phyloP scores from a whole-genome alignment of 73 alveolate genomes.

The Chromera velia region DNA sequence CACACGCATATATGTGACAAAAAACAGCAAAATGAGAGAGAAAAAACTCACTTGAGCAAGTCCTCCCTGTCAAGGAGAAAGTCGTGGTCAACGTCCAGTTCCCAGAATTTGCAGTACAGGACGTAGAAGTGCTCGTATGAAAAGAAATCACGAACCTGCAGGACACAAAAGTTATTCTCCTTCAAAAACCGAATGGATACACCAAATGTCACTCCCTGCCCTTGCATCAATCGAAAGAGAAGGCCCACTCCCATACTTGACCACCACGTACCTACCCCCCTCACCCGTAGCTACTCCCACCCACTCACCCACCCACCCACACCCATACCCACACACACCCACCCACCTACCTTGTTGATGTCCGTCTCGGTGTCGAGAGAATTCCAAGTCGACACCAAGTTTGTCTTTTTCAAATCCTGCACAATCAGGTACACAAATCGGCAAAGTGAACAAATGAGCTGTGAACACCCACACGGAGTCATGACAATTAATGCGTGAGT shows the following conservation, averaged over 20 bases:
- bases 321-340: not conserved
- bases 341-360: constrained; percentile 3
- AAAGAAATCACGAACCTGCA: constrained; percentile 89
- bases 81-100: constrained; percentile 96
- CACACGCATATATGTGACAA: too few relatives aligned
- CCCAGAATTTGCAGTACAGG: constrained; percentile 96
- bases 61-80: constrained; percentile 94
- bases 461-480: too few relatives aligned
- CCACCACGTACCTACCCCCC: not conserved
- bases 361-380: constrained; percentile 13
- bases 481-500: too few relatives aligned
- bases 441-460: too few relatives aligned
- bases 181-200: not conserved
- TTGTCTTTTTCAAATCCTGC: constrained; percentile 17
- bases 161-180: constrained; percentile 63
- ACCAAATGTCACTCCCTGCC: not conserved
- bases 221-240: too few relatives aligned
- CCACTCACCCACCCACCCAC: not conserved
- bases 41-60: constrained; percentile 55
- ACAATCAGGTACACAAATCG: too few relatives aligned
- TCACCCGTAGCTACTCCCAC: not conserved
- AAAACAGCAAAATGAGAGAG: too few relatives aligned
- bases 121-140: constrained; percentile 98
- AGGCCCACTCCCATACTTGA: not conserved
- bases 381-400: not conserved